These are phyloP conservation scores for Diversispora eburnea DNA, from an alignment of 192 early-diverging fungal species.

Conservation along the genomic window DNA sequence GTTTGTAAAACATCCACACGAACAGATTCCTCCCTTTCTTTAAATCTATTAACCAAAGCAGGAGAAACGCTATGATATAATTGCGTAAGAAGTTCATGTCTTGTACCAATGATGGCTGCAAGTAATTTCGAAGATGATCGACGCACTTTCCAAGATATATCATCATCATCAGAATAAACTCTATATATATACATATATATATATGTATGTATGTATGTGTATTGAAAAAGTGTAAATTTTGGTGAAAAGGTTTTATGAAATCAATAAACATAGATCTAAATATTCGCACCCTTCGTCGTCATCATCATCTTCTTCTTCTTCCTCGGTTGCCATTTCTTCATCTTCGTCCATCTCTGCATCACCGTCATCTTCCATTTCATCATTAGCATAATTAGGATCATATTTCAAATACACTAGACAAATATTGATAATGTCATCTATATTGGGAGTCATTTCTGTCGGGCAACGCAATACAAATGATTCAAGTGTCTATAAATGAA, in stretches of 20 bases:
- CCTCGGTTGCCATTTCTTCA: constrained; percentile 58
- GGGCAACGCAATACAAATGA: constrained; percentile 76
- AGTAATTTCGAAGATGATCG: constrained; percentile 73
- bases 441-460: constrained; percentile 62
- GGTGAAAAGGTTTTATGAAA: no score
- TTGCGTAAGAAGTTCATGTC: constrained; percentile 60
- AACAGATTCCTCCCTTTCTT: constrained; percentile 84
- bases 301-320: constrained; percentile 65
- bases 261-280: no score
- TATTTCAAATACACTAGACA: constrained; percentile 68
- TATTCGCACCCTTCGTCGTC: constrained; percentile 44
- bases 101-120: constrained; percentile 64
- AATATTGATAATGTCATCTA: constrained; percentile 57
- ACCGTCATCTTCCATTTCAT: constrained; percentile 62
- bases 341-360: constrained; percentile 60
- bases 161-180: constrained; percentile 87
- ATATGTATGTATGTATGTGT: neutral
- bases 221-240: no score
- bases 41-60: constrained; percentile 70
- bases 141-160: constrained; percentile 90
- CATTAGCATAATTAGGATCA: constrained; percentile 83
- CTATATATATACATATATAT: constrained; percentile 29
- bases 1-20: constrained; percentile 73
- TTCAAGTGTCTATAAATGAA: constrained; percentile 53
- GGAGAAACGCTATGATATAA: constrained; percentile 69